Conservation (phyloP, 495 filamentous ascomycete species). For the Podospora fimiseda region DNA sequence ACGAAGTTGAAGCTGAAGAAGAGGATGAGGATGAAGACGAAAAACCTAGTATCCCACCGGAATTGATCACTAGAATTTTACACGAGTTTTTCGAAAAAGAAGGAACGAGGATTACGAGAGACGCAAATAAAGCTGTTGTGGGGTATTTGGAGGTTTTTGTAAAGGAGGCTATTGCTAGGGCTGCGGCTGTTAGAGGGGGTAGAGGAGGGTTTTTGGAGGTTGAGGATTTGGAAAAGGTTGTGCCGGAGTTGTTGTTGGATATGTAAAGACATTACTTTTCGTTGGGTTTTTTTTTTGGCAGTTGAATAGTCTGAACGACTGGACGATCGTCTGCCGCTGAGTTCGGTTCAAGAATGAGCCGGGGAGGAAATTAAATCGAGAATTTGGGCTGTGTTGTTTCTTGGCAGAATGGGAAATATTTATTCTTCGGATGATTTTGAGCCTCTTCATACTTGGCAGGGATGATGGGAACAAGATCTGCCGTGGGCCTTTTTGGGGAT, state of each 20-base stretch:
- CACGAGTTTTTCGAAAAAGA: conserved; percentile 70
- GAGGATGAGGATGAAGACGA: conserved; percentile 30
- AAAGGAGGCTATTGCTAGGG: conserved; percentile 80
- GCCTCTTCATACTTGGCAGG: background rate
- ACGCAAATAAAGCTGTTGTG: conserved; percentile 69
- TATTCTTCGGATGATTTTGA: no score
- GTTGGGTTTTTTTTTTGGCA: background rate
- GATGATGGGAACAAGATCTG: background rate
- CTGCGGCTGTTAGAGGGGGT: conserved; percentile 55
- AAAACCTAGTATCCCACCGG: conserved; percentile 55
- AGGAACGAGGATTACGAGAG: conserved; percentile 65
- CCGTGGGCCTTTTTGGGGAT: background rate
- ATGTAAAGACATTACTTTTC: conserved; percentile 41
- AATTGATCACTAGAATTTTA: conserved; percentile 66
- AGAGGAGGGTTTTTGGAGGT: conserved; percentile 70
- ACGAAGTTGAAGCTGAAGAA: conserved; percentile 15
- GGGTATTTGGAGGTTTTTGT: conserved; percentile 93
- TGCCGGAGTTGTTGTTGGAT: conserved; percentile 84
- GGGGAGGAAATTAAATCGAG: background rate
- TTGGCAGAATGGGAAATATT: no score
- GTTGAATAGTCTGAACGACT: background rate
- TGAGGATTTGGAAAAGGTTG: conserved; percentile 84
- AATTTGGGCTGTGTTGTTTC: no score
- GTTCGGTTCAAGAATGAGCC: background rate
- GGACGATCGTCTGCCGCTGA: background rate